Base-by-base conservation (phyloP, 345 rosid species). In the Eucalyptus lansdowneana region DNA sequence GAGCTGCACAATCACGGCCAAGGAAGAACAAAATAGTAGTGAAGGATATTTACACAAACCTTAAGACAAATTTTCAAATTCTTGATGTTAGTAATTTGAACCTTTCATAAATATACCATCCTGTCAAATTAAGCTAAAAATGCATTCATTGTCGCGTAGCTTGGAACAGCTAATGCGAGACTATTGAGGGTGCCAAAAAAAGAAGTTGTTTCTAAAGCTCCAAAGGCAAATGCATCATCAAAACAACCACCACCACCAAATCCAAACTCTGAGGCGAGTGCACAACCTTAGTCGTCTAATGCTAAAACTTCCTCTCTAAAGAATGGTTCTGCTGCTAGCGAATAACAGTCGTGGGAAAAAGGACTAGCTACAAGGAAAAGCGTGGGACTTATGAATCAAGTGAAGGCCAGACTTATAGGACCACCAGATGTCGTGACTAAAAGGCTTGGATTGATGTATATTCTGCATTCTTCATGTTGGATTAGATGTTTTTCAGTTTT, bases 61-160 rank as follows among this genome's bases (percentile, higher is more conserved):
- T 65, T 65, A 0, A 29, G 16, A 60, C 8, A 60, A 60, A 12
- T 13, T 27, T 27, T 60, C 69, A 27, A 27, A 60, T 3, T 60
- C 4, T 27, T 60, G 2, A 27, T 0, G 16, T 27, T 1, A 12
- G 31, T 27, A 27, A 60, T 27, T 60, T 60, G 0, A 27, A 60
- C 69, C 27, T 60, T 60, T 27, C 8, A 13, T 60, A 60, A 60
- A 3, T 12, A 1, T 31, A 60, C 4, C 31, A 27, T 60, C n/a
- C 4, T 60, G 0, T 60, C 69, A 60, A 11, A 60, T 27, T 58
- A 6, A 27, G 4, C 4, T 6, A 12, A 27, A 60, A 60, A 60
- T 1, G 8, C 7, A 29, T 27, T 27, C 69, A 12, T 60, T 60
- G 69, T 27, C 8, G 8, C 14, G 4, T 60, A 27, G 31, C 31